Evolutionary conservation across 768 basidiomycete genomes (phyloP).

Genomic region (Hygrophorus russula): DNA sequence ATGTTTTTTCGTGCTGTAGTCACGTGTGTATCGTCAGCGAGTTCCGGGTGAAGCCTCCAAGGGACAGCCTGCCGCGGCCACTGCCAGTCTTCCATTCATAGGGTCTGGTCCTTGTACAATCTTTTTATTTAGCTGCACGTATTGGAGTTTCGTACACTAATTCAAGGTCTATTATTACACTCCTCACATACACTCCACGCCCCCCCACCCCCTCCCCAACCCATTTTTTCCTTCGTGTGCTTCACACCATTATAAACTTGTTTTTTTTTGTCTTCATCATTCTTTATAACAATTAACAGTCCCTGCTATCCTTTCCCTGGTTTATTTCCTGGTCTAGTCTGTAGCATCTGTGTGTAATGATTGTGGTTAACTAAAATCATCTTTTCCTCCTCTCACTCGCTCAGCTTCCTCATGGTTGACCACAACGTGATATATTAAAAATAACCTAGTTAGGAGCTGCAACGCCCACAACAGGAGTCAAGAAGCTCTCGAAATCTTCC

Average conservation of each 20-base stretch:
- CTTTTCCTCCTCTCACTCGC: neutral
- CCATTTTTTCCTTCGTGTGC: constrained; percentile 4
- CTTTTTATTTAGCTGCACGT: constrained; percentile 8
- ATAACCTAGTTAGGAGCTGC: neutral
- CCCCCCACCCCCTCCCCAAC: neutral
- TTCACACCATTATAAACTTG: no score
- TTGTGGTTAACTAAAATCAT: no score
- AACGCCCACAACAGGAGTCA: constrained; percentile 27
- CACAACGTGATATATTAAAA: no score
- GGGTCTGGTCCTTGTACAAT: constrained; percentile 1
- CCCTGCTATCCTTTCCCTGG: constrained; percentile 7
- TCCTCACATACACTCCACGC: neutral
- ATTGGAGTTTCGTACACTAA: constrained; percentile 3
- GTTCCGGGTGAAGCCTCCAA: constrained; percentile 71
- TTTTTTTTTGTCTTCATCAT: neutral
- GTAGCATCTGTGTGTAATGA: constrained; percentile 19
- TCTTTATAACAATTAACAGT: constrained; percentile 1
- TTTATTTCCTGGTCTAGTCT: constrained; percentile 13
- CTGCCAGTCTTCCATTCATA: constrained; percentile 9
- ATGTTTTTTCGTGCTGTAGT: constrained; percentile 24
- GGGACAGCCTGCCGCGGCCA: constrained; percentile 25
- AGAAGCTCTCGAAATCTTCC: constrained; percentile 34
- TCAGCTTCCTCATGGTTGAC: no score
- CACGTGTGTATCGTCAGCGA: constrained; percentile 64
- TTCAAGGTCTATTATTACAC: neutral